These are phyloP conservation scores for Arachis hypogaea DNA, from an alignment of 306 rosid species.

Conservation along the genomic window DNA sequence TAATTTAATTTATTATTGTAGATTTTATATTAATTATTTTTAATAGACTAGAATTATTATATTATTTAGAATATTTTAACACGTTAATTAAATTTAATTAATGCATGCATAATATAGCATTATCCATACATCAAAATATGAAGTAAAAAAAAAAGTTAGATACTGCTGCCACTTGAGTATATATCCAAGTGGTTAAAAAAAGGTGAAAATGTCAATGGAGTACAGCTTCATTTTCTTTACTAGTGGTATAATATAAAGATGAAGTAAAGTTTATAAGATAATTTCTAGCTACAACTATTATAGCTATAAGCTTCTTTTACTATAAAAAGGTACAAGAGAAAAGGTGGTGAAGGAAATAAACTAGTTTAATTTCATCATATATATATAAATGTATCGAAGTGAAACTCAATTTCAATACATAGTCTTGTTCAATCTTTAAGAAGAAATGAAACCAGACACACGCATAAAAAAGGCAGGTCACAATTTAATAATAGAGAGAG, in stretches of 20 bases:
- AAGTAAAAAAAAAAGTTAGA: constrained; percentile 32
- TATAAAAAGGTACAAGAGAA: neutral
- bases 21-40: too few relatives aligned
- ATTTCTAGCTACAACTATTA: neutral
- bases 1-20: too few relatives aligned
- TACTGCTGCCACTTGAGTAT: constrained; percentile 25
- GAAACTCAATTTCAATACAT: constrained; percentile 7
- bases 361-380: neutral
- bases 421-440: constrained; percentile 10
- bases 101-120: too few relatives aligned
- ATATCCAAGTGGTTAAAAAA: constrained; percentile 28
- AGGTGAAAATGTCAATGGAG: constrained; percentile 17
- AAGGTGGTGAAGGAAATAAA: neutral
- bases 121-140: too few relatives aligned
- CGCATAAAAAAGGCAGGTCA: too few relatives aligned
- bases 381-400: neutral
- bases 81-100: too few relatives aligned
- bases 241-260: constrained; percentile 4
- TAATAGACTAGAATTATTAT: too few relatives aligned
- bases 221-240: constrained; percentile 27
- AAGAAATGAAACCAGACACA: too few relatives aligned
- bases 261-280: constrained; percentile 30
- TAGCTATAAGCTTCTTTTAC: constrained; percentile 24
- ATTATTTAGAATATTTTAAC: too few relatives aligned
- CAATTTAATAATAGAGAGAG: too few relatives aligned